Percentiles rank a stretch among this genome's conserved stretches.
phyloP scores from a whole-genome alignment of 225 moss, liverwort and hornwort species.

The Neckera pumila region DNA sequence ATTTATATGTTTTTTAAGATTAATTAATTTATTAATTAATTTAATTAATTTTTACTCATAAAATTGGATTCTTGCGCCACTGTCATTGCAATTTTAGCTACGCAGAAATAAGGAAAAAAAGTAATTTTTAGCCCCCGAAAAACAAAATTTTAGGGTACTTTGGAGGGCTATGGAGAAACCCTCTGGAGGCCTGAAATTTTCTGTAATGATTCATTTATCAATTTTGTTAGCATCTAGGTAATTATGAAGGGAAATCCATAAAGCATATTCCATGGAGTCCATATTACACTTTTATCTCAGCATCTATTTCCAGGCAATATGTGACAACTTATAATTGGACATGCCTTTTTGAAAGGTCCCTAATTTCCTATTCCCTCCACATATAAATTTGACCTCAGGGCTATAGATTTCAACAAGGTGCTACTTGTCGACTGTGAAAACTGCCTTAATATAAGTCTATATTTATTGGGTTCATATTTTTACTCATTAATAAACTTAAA shows the following conservation, averaged over 20 bases:
- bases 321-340: not conserved
- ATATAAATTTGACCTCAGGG: not conserved
- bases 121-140: no score
- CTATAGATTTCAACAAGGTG: not conserved
- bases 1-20: no score
- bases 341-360: not conserved
- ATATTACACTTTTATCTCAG: not conserved
- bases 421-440: not conserved
- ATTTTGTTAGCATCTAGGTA: not conserved
- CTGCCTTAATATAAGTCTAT: no score
- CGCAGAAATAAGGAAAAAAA: no score
- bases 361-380: not conserved
- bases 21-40: no score
- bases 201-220: not conserved
- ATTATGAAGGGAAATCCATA: fast-evolving
- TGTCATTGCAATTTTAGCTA: no score
- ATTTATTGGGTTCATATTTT: not conserved
- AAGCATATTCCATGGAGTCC: not conserved
- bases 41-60: no score
- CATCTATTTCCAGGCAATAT: not conserved
- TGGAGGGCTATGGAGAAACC: no score
- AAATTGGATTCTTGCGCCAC: no score
- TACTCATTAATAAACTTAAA: not conserved
- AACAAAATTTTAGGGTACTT: no score
- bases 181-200: no score